Percentiles rank a stretch among this genome's conserved stretches.
These are phyloP conservation scores for Neurospora tetraspora DNA, from an alignment of 495 filamentous ascomycete genomes.

Conservation along the genomic window DNA sequence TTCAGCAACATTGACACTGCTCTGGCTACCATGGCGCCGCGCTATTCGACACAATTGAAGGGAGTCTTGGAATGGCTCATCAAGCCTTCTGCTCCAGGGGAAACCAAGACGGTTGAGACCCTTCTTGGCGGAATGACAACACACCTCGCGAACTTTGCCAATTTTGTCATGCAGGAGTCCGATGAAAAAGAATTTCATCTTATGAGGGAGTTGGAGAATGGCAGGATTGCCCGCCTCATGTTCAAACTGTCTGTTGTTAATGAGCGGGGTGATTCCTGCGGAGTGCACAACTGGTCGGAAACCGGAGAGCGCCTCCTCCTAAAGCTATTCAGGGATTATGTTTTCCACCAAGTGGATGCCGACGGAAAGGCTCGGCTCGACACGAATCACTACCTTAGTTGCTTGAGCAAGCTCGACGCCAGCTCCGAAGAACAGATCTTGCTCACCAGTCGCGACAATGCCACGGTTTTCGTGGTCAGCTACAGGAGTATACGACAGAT, in stretches of 20 bases:
- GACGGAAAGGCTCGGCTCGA: slow-evolving; percentile 71
- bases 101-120: slow-evolving; percentile 61
- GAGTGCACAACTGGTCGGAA: slow-evolving; percentile 71
- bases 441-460: slow-evolving; percentile 79
- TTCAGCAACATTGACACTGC: slow-evolving; percentile 47
- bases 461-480: slow-evolving; percentile 73
- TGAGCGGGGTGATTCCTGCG: slow-evolving; percentile 77
- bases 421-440: slow-evolving; percentile 78
- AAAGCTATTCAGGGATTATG: slow-evolving; percentile 91
- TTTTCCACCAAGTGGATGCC: slow-evolving; percentile 89
- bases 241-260: slow-evolving; percentile 77
- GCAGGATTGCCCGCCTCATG: slow-evolving; percentile 70
- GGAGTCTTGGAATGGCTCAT: slow-evolving; percentile 72
- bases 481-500: slow-evolving; percentile 82
- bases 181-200: slow-evolving; percentile 55
- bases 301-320: slow-evolving; percentile 82
- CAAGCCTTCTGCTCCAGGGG: slow-evolving; percentile 36
- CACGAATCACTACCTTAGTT: slow-evolving; percentile 72
- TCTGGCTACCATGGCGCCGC: slow-evolving; percentile 60
- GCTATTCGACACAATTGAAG: slow-evolving; percentile 63
- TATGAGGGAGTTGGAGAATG: slow-evolving; percentile 78
- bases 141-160: slow-evolving; percentile 59
- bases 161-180: slow-evolving; percentile 61
- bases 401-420: slow-evolving; percentile 86
- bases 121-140: slow-evolving; percentile 67